These are phyloP conservation scores for Aureobasidium musti DNA, from an alignment of 2,329 filamentous ascomycete genomes.

Conservation along the genomic window DNA sequence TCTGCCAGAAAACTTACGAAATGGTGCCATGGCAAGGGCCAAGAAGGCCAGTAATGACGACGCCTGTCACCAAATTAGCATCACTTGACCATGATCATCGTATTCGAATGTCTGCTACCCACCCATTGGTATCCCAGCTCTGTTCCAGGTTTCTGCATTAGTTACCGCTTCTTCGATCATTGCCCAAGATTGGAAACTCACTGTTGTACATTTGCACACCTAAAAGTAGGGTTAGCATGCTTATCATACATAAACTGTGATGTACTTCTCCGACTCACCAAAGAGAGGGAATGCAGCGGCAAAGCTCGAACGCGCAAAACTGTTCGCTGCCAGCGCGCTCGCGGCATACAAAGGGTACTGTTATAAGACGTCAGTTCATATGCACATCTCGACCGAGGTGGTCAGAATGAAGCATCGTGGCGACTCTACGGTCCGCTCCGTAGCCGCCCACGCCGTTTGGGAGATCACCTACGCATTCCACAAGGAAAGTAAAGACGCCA, in stretches of 20 bases:
- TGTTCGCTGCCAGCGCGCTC: conserved; percentile 54
- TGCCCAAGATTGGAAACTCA: conserved; percentile 40
- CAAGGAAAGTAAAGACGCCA: conserved; percentile 85
- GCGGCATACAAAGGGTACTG: conserved; percentile 55
- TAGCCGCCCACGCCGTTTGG: conserved; percentile 4
- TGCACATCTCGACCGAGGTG: neutral
- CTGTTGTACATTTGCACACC: conserved; percentile 54
- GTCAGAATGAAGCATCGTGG: conserved; percentile 28
- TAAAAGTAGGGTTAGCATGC: conserved; percentile 45
- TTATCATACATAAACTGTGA: neutral
- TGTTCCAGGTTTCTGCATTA: conserved; percentile 40
- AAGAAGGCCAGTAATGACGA: conserved; percentile 44
- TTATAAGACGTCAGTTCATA: conserved; percentile 10
- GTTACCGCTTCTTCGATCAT: conserved; percentile 45
- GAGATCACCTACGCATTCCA: conserved; percentile 55
- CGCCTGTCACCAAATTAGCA: conserved; percentile 23
- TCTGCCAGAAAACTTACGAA: conserved; percentile 37
- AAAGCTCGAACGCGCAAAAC: conserved; percentile 52
- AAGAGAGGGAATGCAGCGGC: conserved; percentile 52
- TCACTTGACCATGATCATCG: conserved; percentile 12
- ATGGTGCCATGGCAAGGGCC: conserved; percentile 53
- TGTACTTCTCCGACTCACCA: neutral
- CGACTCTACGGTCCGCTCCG: conserved; percentile 19
- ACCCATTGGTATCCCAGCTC: conserved; percentile 55
- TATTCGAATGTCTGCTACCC: conserved; percentile 38